Conservation (phyloP, 2,329 filamentous ascomycete genomes). For the Botrytis aclada region DNA sequence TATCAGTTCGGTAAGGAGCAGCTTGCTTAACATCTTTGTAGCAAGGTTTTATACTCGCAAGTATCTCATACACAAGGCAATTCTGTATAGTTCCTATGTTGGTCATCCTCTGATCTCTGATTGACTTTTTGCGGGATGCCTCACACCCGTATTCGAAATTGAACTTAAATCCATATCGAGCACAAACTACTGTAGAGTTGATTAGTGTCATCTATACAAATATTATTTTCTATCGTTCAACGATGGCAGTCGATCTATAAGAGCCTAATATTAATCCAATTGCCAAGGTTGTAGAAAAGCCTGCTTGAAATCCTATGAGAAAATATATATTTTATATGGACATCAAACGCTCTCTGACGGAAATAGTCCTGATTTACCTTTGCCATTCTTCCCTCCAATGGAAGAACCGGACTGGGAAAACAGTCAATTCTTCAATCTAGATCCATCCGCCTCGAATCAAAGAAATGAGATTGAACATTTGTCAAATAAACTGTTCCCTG, state of each 20-base stretch:
- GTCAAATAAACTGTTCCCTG: conserved; percentile 22
- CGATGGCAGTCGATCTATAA: neutral
- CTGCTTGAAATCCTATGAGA: neutral
- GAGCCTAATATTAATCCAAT: neutral
- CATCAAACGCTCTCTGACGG: neutral
- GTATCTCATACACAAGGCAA: neutral
- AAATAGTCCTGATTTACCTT: neutral
- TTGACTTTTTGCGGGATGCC: neutral
- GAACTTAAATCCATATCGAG: neutral
- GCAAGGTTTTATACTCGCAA: neutral
- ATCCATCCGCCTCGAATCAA: too few species aligned
- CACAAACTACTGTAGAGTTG: neutral
- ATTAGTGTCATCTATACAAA: neutral
- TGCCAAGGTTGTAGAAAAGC: neutral
- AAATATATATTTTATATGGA: neutral
- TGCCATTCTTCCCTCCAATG: neutral
- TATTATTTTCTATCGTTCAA: neutral
- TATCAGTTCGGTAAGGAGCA: neutral
- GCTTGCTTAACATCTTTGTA: neutral
- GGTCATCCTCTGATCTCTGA: neutral
- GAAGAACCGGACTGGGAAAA: neutral
- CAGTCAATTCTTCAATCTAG: too few species aligned
- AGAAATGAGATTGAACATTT: conserved; percentile 15
- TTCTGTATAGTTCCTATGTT: neutral
- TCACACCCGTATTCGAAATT: neutral